A percentile compares a stretch with the other conserved stretches of the same genome.
phyloP scores from a whole-genome alignment of 139 green algal species.

The Haematococcus sp. region DNA sequence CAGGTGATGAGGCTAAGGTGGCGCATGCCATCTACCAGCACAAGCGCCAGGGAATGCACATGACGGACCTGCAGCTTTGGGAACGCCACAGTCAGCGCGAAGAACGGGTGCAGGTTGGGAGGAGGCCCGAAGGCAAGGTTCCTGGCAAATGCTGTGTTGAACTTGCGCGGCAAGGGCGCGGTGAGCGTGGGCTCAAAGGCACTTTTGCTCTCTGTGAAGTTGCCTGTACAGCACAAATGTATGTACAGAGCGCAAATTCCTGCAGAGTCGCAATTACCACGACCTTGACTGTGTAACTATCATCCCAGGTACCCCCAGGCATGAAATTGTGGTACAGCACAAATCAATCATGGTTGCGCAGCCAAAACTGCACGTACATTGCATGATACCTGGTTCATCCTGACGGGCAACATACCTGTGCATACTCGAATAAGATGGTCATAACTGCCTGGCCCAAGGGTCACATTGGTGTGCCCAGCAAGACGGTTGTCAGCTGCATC shows the following conservation, averaged over 20 bases:
- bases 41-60: too few species aligned
- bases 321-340: too few species aligned
- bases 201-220: not conserved
- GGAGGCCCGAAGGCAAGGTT: constrained; percentile 11
- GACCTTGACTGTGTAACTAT: too few species aligned
- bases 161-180: not conserved
- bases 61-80: constrained; percentile 22
- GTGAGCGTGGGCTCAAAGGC: not conserved
- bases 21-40: too few species aligned
- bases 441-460: constrained; percentile 25
- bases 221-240: not conserved
- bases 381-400: too few species aligned
- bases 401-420: not conserved
- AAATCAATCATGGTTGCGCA: too few species aligned
- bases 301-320: too few species aligned
- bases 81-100: constrained; percentile 31
- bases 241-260: too few species aligned
- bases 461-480: not conserved
- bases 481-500: not conserved
- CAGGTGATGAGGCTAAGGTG: too few species aligned
- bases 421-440: constrained; percentile 11
- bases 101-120: constrained; percentile 18
- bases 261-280: too few species aligned
- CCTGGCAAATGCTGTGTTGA: constrained; percentile 6
- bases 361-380: too few species aligned